phyloP scores from a whole-genome alignment of 2,329 filamentous ascomycete genomes.

The Colletotrichum tofieldiae region DNA sequence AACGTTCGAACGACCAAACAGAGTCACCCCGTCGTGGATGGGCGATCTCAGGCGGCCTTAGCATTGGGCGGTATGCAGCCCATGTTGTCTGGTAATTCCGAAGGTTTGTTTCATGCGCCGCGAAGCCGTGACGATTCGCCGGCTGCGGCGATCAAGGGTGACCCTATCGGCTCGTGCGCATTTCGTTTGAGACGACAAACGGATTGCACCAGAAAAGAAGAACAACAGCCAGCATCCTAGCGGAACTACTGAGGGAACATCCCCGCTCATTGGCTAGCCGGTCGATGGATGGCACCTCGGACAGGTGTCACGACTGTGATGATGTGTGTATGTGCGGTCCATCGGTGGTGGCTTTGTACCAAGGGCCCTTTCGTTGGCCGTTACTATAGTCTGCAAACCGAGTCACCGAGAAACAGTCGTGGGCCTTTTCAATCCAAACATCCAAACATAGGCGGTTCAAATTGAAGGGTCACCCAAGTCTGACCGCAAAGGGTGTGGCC shows the following conservation, averaged over 20 bases:
- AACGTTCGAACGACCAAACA: conserved; percentile 1
- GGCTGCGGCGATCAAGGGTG: conserved; percentile 21
- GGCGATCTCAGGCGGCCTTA: conserved; percentile 7
- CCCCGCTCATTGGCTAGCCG: conserved; percentile 20
- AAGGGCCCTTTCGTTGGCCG: background rate
- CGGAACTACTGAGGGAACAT: conserved; percentile 14
- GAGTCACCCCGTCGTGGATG: conserved; percentile 9
- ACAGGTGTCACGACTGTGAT: conserved; percentile 26
- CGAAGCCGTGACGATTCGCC: conserved; percentile 25
- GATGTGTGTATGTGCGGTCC: conserved; percentile 6
- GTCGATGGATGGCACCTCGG: conserved; percentile 30
- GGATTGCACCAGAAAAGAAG: background rate
- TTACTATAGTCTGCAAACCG: background rate
- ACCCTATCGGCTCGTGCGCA: conserved; percentile 31
- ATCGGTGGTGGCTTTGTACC: conserved; percentile 3
- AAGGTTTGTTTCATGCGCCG: conserved; percentile 42
- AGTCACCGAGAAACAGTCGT: background rate
- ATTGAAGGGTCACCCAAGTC: conserved; percentile 12
- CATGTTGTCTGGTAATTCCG: conserved; percentile 28
- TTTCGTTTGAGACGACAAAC: conserved; percentile 36
- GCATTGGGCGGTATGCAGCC: conserved; percentile 18
- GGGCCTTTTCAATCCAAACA: background rate
- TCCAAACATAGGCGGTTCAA: conserved; percentile 4
- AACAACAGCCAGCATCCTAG: background rate
- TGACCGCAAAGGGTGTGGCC: conserved; percentile 2